Base-by-base conservation (phyloP, 140 eudicot genomes). In the Stevia rebaudiana region DNA sequence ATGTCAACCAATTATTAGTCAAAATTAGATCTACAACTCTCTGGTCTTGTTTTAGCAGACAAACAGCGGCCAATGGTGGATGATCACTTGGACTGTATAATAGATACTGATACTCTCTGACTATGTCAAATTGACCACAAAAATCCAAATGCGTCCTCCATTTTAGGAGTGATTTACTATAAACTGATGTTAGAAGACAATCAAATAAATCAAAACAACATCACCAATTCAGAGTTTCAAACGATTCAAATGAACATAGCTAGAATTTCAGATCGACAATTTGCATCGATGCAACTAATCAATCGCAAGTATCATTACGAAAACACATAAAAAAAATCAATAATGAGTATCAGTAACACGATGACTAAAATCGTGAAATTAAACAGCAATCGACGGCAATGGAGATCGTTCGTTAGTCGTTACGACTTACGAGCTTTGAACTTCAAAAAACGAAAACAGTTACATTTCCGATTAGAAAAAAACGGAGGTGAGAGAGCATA, bases 91-190 rank as follows among this genome's bases (percentile, higher is more conserved):
- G 54, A 55, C 11, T 65, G 60, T 65, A 31, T 24, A 42, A 9
- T 18, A 63, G 25, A 63, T 43, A 25, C 72, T 67, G 11, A 16
- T 44, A 44, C 51, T 16, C 37, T 21, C 19, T 68, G 66, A 68
- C 66, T 68, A 55, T 57, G 67, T 69, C 67, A 46, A 24, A n/a
- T 62, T 61, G 11, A 64, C 46, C 17, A 63, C 11, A 24, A 25
- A 12, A 19, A 65, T 10, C 51, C 70, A 49, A 51, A 11, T 7
- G 43, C n/a, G 21, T 50, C 49, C 39, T 25, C 61, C 39, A 48
- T 48, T 48, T 48, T 18, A 48, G 54, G 5, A 25, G 54, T 48
- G 12, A 21, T 17, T 69, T 43, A 56, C 67, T 57, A 69, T 12
- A 17, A 7, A 18, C 42, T 28, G 15, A 18, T 4, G 15, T 31